Evolutionary conservation across 2,329 filamentous ascomycete species (phyloP).

Genomic region (Pyricularia pennisetigena): DNA sequence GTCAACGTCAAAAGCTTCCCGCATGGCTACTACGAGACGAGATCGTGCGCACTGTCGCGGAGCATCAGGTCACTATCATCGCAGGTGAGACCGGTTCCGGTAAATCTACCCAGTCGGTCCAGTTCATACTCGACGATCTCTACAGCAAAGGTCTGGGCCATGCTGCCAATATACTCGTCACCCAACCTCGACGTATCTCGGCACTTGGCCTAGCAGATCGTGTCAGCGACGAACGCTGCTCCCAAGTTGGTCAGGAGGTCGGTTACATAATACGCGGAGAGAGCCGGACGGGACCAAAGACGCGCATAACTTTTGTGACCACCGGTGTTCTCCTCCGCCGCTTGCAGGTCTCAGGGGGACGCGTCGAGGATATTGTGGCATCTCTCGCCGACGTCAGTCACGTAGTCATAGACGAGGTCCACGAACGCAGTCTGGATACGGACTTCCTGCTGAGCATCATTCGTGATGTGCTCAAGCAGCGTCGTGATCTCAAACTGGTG

Average conservation of each 20-base stretch:
- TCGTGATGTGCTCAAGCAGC: slow-evolving; percentile 64
- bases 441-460: slow-evolving; percentile 87
- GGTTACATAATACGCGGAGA: slow-evolving; percentile 90
- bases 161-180: slow-evolving; percentile 84
- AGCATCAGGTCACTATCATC: slow-evolving; percentile 87
- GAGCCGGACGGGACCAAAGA: slow-evolving; percentile 61
- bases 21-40: slow-evolving; percentile 76
- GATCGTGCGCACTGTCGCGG: slow-evolving; percentile 65
- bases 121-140: slow-evolving; percentile 89
- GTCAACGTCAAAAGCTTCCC: slow-evolving; percentile 63
- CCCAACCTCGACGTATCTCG: slow-evolving; percentile 88
- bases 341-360: slow-evolving; percentile 80
- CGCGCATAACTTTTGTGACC: slow-evolving; percentile 91
- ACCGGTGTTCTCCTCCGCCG: slow-evolving; percentile 86
- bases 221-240: slow-evolving; percentile 83
- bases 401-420: slow-evolving; percentile 91
- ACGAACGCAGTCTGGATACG: slow-evolving; percentile 89
- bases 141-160: slow-evolving; percentile 67
- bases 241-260: slow-evolving; percentile 73
- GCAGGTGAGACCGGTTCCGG: slow-evolving; percentile 95
- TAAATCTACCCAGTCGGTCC: slow-evolving; percentile 93
- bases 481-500: slow-evolving; percentile 77
- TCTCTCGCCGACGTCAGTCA: slow-evolving; percentile 87
- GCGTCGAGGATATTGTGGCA: slow-evolving; percentile 67
- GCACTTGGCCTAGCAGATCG: slow-evolving; percentile 89